phyloP scores from a whole-genome alignment of 78 protist species.

The Chrysochromulina parva region DNA sequence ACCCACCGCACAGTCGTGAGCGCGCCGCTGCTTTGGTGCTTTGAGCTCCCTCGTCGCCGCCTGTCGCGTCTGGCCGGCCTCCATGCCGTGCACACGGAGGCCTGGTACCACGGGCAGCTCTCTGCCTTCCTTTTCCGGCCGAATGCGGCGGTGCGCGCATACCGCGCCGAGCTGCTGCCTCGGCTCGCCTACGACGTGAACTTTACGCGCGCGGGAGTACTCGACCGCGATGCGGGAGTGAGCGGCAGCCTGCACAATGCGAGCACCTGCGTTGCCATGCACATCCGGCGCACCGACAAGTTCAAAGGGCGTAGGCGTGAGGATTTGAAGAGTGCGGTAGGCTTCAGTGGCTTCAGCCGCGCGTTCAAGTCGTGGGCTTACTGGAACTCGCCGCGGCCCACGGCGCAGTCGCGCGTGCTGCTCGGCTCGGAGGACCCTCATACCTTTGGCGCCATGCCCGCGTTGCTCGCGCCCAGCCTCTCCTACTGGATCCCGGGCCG shows the following conservation, averaged over 20 bases:
- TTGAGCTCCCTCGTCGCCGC: neutral
- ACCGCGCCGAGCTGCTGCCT: neutral
- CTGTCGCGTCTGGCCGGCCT: neutral
- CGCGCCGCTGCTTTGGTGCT: too few relatives aligned
- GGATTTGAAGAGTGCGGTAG: too few relatives aligned
- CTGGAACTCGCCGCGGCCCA: neutral
- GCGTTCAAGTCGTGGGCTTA: neutral
- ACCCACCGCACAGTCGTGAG: too few relatives aligned
- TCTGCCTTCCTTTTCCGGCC: slow-evolving; percentile 12
- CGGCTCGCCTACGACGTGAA: too few relatives aligned
- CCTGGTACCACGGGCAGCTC: slow-evolving; percentile 14
- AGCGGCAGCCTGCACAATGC: too few relatives aligned
- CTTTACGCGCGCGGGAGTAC: too few relatives aligned
- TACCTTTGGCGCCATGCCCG: neutral
- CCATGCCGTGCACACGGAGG: neutral
- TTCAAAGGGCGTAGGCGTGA: too few relatives aligned
- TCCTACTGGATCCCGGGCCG: slow-evolving; percentile 1
- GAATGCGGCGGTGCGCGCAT: neutral
- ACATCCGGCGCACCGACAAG: neutral
- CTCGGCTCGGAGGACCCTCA: neutral
- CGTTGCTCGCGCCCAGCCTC: neutral
- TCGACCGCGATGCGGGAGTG: too few relatives aligned
- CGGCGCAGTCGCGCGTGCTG: neutral
- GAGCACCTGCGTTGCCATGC: neutral
- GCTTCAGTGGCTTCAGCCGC: too few relatives aligned